These are phyloP conservation scores for Alternaria dauci DNA, from an alignment of 2,329 filamentous ascomycete species.

Conservation along the genomic window DNA sequence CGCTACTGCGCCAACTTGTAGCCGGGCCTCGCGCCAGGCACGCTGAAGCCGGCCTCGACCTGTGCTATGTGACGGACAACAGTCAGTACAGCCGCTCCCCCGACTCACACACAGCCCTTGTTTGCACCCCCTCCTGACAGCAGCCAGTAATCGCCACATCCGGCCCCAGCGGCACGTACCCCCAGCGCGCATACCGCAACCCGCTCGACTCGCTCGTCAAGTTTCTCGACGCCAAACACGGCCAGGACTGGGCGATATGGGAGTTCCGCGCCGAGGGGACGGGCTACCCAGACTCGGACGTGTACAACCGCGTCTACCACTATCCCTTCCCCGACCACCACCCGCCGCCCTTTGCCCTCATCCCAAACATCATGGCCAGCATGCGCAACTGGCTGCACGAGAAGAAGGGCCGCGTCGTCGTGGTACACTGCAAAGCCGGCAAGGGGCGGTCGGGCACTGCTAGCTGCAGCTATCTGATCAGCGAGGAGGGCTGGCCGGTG, in stretches of 20 bases:
- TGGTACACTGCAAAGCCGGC: slow-evolving; percentile 97
- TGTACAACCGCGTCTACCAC: slow-evolving; percentile 85
- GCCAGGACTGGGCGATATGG: slow-evolving; percentile 89
- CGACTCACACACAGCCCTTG: slow-evolving; percentile 31
- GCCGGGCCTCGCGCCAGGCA: slow-evolving; percentile 85
- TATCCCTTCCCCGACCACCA: slow-evolving; percentile 98
- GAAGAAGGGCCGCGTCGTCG: slow-evolving; percentile 71
- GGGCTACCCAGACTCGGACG: slow-evolving; percentile 89
- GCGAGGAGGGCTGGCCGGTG: slow-evolving; percentile 77
- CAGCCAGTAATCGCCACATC: slow-evolving; percentile 72
- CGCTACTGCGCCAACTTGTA: slow-evolving; percentile 85
- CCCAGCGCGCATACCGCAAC: slow-evolving; percentile 91
- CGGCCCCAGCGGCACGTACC: slow-evolving; percentile 87
- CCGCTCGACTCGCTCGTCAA: slow-evolving; percentile 85
- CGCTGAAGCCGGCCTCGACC: slow-evolving; percentile 85
- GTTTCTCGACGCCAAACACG: slow-evolving; percentile 86
- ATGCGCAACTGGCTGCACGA: slow-evolving; percentile 85
- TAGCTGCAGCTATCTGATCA: slow-evolving; percentile 87
- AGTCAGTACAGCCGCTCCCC: slow-evolving; percentile 62
- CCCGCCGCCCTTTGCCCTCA: slow-evolving; percentile 87
- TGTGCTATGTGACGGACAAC: slow-evolving; percentile 93
- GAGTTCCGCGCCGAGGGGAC: slow-evolving; percentile 97
- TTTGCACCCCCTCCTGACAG: slow-evolving; percentile 49
- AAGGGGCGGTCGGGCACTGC: slow-evolving; percentile 93
- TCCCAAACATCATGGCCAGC: slow-evolving; percentile 87